phyloP scores from a whole-genome alignment of 306 rosid genomes.

The Castanea sativa region DNA sequence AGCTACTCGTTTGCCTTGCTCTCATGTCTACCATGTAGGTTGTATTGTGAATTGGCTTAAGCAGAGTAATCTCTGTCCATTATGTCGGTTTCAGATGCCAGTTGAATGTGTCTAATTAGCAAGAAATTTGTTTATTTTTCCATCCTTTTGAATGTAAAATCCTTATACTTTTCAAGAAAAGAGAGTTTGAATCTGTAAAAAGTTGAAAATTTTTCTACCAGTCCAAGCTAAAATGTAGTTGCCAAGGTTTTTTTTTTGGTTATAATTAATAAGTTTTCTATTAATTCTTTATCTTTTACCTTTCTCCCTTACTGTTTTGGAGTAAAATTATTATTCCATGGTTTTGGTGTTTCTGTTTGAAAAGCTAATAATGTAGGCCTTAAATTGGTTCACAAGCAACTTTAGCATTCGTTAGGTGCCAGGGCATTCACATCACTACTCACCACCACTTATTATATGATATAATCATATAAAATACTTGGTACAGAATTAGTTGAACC shows the following conservation, averaged over 20 bases:
- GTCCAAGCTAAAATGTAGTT: no score
- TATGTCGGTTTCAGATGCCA: conserved; percentile 4
- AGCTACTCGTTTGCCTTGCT: conserved; percentile 10
- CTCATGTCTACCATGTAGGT: conserved; percentile 2
- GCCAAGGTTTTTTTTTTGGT: no score
- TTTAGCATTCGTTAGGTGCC: no score
- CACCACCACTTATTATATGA: no score
- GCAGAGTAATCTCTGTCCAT: not conserved
- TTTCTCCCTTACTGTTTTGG: not conserved
- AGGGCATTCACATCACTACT: no score
- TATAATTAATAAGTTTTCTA: no score
- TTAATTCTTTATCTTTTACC: no score
- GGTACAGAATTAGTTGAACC: no score
- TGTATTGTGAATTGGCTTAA: conserved; percentile 3
- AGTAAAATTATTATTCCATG: not conserved
- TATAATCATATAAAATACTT: no score
- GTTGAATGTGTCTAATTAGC: not conserved
- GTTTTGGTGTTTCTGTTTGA: not conserved
- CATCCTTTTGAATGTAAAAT: not conserved
- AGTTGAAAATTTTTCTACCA: no score
- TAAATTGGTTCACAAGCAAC: not conserved
- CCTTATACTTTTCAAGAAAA: not conserved
- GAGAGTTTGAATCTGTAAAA: no score
- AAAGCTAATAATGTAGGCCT: not conserved
- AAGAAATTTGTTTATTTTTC: not conserved